A percentile compares a stretch with the other conserved stretches of the same genome.
Evolutionary conservation across 2,329 filamentous ascomycete species (phyloP).

Genomic region (Trichoderma sp.): DNA sequence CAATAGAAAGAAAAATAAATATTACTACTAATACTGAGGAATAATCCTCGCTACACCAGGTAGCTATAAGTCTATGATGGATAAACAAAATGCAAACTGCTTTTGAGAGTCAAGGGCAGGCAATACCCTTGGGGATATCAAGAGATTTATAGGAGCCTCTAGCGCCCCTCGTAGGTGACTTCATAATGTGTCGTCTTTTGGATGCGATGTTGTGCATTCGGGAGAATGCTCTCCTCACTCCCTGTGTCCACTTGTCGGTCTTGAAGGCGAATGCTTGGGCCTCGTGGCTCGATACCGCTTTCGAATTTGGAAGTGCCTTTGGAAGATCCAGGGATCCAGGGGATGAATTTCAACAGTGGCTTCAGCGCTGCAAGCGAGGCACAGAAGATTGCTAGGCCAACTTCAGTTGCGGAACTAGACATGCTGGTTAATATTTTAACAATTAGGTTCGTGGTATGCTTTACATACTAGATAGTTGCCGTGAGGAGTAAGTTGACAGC

Average conservation of each 20-base stretch:
- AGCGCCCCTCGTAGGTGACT: neutral
- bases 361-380: neutral
- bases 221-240: neutral
- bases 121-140: neutral
- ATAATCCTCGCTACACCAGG: neutral
- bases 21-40: neutral
- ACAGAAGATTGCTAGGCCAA: conserved; percentile 2
- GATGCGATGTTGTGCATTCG: neutral
- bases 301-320: neutral
- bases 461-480: neutral
- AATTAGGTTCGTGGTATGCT: neutral
- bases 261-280: conserved; percentile 9
- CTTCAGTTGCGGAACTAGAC: neutral
- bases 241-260: neutral
- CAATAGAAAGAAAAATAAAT: neutral
- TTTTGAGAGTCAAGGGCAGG: neutral
- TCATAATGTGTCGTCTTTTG: conserved; percentile 3
- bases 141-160: neutral
- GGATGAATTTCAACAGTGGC: neutral
- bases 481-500: conserved; percentile 1
- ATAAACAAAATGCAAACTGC: neutral
- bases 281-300: neutral
- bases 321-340: conserved; percentile 1
- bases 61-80: neutral
- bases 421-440: neutral